Evolutionary conservation across 2,329 filamentous ascomycete genomes (phyloP).

Genomic region (Sphaerulina vaccinii): DNA sequence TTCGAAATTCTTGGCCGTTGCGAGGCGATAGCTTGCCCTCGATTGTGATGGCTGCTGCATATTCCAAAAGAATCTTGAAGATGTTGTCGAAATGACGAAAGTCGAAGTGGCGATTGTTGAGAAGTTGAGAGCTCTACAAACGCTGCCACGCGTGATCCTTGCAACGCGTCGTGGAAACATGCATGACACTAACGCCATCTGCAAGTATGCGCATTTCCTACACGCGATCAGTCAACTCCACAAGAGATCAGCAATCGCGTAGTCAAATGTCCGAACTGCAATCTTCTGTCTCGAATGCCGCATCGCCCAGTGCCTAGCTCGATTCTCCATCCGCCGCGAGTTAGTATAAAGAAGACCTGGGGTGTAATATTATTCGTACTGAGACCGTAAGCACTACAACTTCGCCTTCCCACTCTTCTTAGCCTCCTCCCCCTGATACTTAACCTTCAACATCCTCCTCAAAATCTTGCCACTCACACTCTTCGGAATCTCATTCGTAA

Average conservation of each 20-base stretch:
- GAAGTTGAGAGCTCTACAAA: too few relatives aligned
- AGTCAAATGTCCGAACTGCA: too few relatives aligned
- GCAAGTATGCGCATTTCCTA: background rate
- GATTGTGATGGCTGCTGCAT: too few relatives aligned
- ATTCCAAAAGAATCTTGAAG: too few relatives aligned
- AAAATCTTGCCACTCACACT: constrained; percentile 73
- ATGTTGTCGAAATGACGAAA: too few relatives aligned
- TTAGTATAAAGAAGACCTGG: too few relatives aligned
- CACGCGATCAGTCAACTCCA: background rate
- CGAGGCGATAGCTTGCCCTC: too few relatives aligned
- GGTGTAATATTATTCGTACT: background rate
- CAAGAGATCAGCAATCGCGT: too few relatives aligned
- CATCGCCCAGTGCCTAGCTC: too few relatives aligned
- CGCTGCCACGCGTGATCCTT: background rate
- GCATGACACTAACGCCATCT: background rate
- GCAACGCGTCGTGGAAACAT: background rate
- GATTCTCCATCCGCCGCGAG: too few relatives aligned
- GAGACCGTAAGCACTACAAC: constrained; percentile 31
- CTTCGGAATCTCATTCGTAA: constrained; percentile 68
- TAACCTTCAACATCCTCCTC: constrained; percentile 57
- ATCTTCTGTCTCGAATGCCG: too few relatives aligned
- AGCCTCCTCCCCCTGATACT: constrained; percentile 43
- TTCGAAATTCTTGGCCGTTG: too few relatives aligned
- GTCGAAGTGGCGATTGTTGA: background rate
- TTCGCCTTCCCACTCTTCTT: constrained; percentile 43